A percentile compares a stretch with the other conserved stretches of the same genome.
These are phyloP conservation scores for Otatea glauca DNA, from an alignment of 176 grass and related monocot species.

Conservation along the genomic window DNA sequence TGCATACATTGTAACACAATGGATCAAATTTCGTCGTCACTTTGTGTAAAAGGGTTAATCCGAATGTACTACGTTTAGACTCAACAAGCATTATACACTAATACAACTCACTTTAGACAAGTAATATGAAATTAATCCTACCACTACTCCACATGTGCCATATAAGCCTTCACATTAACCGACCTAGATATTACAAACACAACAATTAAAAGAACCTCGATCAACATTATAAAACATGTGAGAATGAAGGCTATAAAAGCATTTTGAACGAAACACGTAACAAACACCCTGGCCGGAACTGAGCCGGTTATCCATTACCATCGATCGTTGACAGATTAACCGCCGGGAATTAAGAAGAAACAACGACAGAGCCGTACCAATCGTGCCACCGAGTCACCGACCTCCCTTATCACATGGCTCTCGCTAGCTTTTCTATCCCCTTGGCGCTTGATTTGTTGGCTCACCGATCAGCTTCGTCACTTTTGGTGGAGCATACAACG, in stretches of 20 bases:
- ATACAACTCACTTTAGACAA: no score
- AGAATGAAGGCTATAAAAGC: neutral
- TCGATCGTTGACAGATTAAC: neutral
- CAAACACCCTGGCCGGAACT: neutral
- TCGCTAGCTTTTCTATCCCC: neutral
- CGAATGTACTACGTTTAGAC: no score
- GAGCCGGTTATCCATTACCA: neutral
- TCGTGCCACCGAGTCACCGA: neutral
- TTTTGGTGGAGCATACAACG: neutral
- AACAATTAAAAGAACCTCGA: neutral
- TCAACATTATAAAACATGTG: neutral
- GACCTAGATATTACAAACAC: neutral
- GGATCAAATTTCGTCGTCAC: no score
- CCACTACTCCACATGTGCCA: no score
- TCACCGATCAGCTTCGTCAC: neutral
- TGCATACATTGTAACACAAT: no score
- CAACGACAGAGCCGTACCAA: neutral
- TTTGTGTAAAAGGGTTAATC: no score
- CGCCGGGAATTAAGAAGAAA: neutral
- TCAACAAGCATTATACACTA: no score
- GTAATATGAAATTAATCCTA: no score
- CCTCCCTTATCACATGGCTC: slow-evolving; percentile 26
- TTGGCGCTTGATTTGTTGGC: neutral
- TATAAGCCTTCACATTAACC: no score
- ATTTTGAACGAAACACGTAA: neutral